A percentile compares a stretch with the other conserved stretches of the same genome.
Conservation (phyloP, 371 early-diverging fungal species). For the Mucor racemosus region DNA sequence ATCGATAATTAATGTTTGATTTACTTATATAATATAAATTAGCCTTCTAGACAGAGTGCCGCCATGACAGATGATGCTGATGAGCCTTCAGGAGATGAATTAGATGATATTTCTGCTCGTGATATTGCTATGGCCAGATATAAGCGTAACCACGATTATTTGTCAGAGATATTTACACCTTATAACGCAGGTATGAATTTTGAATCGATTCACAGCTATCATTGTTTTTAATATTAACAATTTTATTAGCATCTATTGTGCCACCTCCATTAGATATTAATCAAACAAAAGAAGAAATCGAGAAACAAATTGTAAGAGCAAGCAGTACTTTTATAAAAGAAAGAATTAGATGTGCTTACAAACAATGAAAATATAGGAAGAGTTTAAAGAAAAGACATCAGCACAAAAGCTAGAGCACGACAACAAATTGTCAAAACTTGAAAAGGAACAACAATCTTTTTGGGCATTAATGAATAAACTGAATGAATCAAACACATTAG, state of each 20-base stretch:
- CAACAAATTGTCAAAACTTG: slow-evolving; percentile 40
- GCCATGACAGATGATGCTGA: slow-evolving; percentile 31
- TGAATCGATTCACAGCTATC: neutral
- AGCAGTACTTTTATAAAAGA: neutral
- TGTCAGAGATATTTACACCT: slow-evolving; percentile 80
- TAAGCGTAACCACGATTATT: slow-evolving; percentile 79
- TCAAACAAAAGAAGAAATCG: slow-evolving; percentile 46
- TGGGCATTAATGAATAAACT: slow-evolving; percentile 48
- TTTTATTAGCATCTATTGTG: slow-evolving; percentile 34
- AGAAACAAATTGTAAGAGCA: slow-evolving; percentile 32
- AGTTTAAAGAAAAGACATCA: slow-evolving; percentile 35
- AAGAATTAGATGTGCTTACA: neutral
- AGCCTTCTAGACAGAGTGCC: slow-evolving; percentile 21
- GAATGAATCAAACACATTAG: slow-evolving; percentile 44
- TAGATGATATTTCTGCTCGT: slow-evolving; percentile 69
- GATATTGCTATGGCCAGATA: slow-evolving; percentile 81
- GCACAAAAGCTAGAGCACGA: slow-evolving; percentile 37
- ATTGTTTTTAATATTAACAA: neutral
- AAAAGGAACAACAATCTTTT: slow-evolving; percentile 42
- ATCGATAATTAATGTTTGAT: no score
- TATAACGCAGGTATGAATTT: slow-evolving; percentile 56
- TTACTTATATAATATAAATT: neutral
- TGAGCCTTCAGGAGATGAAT: slow-evolving; percentile 62
- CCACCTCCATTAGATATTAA: slow-evolving; percentile 44
- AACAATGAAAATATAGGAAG: slow-evolving; percentile 27